phyloP scores from a whole-genome alignment of 2,329 filamentous ascomycete species.

The Apiospora rasikravindrae region DNA sequence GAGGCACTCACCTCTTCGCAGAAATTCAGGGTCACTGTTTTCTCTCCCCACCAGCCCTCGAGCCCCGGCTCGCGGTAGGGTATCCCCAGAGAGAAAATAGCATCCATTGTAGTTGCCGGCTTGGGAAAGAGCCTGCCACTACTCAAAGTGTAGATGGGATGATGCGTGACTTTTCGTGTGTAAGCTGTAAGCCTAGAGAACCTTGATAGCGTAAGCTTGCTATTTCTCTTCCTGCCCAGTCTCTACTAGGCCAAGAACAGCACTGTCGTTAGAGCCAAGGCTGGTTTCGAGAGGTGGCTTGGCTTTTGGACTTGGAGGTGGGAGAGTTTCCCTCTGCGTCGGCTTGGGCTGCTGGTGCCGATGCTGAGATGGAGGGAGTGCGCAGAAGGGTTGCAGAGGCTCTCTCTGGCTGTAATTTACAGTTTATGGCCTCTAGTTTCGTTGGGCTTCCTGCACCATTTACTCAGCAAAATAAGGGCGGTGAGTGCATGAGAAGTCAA shows the following conservation, averaged over 20 bases:
- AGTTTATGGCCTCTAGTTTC: slow-evolving; percentile 4
- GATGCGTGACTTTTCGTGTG: neutral
- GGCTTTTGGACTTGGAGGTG: neutral
- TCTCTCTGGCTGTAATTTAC: neutral
- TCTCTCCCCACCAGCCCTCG: slow-evolving; percentile 69
- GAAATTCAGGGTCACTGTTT: slow-evolving; percentile 78
- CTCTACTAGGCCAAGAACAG: neutral
- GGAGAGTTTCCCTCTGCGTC: neutral
- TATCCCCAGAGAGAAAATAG: slow-evolving; percentile 29
- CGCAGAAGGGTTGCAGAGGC: neutral
- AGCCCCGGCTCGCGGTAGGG: slow-evolving; percentile 37
- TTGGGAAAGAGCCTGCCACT: neutral
- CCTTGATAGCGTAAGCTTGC: neutral
- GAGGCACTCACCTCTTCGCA: slow-evolving; percentile 70
- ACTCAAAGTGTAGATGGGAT: neutral
- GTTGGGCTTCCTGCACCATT: neutral
- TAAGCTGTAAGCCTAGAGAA: neutral
- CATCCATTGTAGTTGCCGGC: neutral
- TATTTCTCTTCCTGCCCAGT: neutral
- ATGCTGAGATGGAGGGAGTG: neutral
- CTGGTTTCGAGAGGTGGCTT: neutral
- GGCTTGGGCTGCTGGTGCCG: neutral
- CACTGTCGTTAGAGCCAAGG: neutral
- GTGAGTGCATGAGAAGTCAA: neutral
- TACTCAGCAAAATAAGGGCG: neutral